Evolutionary conservation across 805 yeast species (phyloP).

Genomic region (Kuraishia capsulata): DNA sequence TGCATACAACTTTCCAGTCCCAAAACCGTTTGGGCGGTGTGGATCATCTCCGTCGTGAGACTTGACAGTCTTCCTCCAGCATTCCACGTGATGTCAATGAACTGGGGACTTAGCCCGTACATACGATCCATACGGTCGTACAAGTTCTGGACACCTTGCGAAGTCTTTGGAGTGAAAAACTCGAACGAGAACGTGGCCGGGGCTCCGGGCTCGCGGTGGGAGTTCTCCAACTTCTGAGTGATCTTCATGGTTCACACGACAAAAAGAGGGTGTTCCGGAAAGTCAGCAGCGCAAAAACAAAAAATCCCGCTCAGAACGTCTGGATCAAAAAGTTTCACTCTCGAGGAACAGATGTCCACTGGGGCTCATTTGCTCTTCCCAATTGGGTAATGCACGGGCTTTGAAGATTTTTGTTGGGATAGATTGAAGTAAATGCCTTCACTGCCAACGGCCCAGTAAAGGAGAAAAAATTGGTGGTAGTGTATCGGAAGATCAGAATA

Average conservation of each 20-base stretch:
- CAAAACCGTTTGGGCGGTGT: slow-evolving; percentile 80
- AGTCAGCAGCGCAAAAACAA: no score
- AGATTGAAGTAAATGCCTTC: slow-evolving; percentile 7
- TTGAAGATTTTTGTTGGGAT: background rate
- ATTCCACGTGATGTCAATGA: slow-evolving; percentile 96
- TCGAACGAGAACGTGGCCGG: slow-evolving; percentile 87
- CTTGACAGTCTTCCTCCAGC: slow-evolving; percentile 89
- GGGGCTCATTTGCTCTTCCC: no score
- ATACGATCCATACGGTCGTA: slow-evolving; percentile 97
- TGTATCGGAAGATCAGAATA: no score
- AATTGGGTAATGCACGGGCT: no score
- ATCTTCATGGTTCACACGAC: slow-evolving; percentile 27
- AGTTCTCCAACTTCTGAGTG: slow-evolving; percentile 32
- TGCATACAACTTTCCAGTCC: slow-evolving; percentile 98
- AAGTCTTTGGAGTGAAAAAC: slow-evolving; percentile 94
- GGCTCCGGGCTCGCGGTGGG: slow-evolving; percentile 21
- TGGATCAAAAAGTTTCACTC: no score
- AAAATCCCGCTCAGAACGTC: no score
- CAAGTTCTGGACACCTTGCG: slow-evolving; percentile 92
- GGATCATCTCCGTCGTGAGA: slow-evolving; percentile 84
- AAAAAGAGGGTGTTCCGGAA: background rate
- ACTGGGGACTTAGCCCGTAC: slow-evolving; percentile 86
- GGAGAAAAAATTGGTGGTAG: no score
- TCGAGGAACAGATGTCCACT: no score
- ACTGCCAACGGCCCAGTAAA: no score